Conservation (phyloP, 495 filamentous ascomycete genomes). For the Podospora appendiculata region DNA sequence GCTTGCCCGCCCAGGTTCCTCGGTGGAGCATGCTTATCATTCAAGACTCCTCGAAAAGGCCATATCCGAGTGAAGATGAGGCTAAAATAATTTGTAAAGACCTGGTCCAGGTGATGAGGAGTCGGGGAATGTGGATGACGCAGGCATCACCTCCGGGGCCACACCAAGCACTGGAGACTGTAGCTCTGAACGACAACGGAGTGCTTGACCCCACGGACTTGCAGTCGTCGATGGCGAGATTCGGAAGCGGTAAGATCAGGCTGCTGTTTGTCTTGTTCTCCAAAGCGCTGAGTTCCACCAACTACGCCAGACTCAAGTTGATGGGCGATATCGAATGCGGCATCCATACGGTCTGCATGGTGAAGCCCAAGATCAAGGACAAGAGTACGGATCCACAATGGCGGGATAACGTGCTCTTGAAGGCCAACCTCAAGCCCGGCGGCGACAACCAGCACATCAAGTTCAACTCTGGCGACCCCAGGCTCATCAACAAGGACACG, state of each 20-base stretch:
- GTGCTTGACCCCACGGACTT: too few species aligned
- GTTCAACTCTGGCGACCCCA: background rate
- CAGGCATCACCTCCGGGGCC: too few species aligned
- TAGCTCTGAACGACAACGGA: too few species aligned
- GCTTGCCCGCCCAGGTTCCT: too few species aligned
- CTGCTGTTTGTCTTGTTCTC: conserved; percentile 59
- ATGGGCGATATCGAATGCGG: conserved; percentile 54
- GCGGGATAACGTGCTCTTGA: conserved; percentile 64
- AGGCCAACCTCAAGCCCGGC: conserved; percentile 75
- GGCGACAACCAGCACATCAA: conserved; percentile 56
- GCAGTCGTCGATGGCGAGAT: conserved; percentile 38
- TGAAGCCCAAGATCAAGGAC: conserved; percentile 33
- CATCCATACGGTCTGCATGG: conserved; percentile 55
- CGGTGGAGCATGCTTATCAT: too few species aligned
- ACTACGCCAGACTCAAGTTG: conserved; percentile 57
- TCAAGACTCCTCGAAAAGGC: too few species aligned
- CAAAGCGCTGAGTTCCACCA: conserved; percentile 39
- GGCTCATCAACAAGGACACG: conserved; percentile 32
- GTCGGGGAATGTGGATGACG: too few species aligned
- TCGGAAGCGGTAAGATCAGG: conserved; percentile 40
- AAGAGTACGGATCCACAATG: conserved; percentile 38
- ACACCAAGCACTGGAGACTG: too few species aligned
- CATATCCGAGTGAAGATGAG: too few species aligned
- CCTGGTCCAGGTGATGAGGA: too few species aligned
- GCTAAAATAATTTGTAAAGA: too few species aligned